phyloP scores from a whole-genome alignment of 108 stramenopile species.

The Schizochytrium sp. region DNA sequence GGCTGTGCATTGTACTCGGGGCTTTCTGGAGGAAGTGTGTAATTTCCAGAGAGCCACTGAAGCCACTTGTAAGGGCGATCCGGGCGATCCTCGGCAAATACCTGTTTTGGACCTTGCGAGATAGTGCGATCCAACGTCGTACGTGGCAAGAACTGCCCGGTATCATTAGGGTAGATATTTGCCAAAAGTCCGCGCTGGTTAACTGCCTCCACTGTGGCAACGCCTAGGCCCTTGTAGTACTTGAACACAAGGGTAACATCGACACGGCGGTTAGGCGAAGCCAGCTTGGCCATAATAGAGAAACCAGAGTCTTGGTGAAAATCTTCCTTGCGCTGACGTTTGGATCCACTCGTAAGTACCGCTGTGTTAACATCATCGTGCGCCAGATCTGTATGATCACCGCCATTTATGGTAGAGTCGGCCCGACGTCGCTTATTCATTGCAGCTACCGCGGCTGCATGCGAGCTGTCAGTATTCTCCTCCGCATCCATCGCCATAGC shows the following conservation, averaged over 20 bases:
- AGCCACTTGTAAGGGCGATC: constrained; percentile 56
- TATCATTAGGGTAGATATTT: constrained; percentile 44
- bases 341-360: not conserved
- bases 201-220: constrained; percentile 24
- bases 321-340: not conserved
- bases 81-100: not conserved
- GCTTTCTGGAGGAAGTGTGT: constrained; percentile 33
- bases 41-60: constrained; percentile 49
- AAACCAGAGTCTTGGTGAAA: not conserved
- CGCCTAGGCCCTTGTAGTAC: not conserved
- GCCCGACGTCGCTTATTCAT: too few species aligned
- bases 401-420: not conserved
- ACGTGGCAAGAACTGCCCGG: constrained; percentile 42
- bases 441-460: not conserved
- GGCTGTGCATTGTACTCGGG: constrained; percentile 23
- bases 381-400: not conserved
- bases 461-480: not conserved
- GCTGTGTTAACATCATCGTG: not conserved
- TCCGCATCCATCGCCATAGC: not conserved
- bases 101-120: not conserved
- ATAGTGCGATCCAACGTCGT: not conserved
- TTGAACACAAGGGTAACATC: constrained; percentile 24
- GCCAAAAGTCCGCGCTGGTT: constrained; percentile 23
- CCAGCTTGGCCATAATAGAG: not conserved
- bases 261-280: constrained; percentile 10